These are phyloP conservation scores for Cyberlindnera euphorbiae DNA, from an alignment of 805 yeast genomes.

Conservation along the genomic window DNA sequence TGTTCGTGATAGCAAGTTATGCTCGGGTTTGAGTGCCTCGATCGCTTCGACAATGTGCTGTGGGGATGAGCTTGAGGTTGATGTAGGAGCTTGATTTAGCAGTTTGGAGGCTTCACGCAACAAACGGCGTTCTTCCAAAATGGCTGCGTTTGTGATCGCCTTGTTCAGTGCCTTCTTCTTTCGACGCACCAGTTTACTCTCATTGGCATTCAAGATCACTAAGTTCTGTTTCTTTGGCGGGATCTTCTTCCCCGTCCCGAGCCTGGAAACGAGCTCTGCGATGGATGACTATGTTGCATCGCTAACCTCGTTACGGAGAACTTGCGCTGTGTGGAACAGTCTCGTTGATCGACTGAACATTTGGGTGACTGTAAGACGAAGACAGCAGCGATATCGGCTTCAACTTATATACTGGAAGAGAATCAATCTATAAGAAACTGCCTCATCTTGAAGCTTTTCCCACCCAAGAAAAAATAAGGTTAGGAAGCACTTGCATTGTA, in stretches of 20 bases:
- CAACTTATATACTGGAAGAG: no score
- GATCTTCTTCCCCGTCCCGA: slow-evolving; percentile 24
- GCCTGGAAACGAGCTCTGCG: slow-evolving; percentile 1
- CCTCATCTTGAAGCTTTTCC: no score
- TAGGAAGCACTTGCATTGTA: not conserved
- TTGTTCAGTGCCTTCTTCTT: not conserved
- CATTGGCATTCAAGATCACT: slow-evolving; percentile 21
- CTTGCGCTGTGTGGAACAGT: slow-evolving; percentile 8
- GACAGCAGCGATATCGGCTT: no score
- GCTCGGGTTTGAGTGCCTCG: slow-evolving; percentile 16
- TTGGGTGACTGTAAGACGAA: no score
- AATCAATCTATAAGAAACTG: no score
- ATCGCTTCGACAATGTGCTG: slow-evolving; percentile 7
- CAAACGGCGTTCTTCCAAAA: slow-evolving; percentile 3
- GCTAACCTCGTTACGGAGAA: slow-evolving; percentile 1
- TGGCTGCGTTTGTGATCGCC: not conserved
- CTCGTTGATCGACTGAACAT: slow-evolving; percentile 2
- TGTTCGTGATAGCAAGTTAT: slow-evolving; percentile 13
- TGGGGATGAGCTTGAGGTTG: slow-evolving; percentile 1
- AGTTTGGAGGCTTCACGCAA: slow-evolving; percentile 9
- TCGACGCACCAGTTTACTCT: slow-evolving; percentile 16
- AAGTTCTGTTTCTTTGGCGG: slow-evolving; percentile 21
- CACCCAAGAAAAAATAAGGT: not conserved
- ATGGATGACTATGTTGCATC: not conserved
- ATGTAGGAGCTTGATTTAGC: slow-evolving; percentile 3